Percentiles rank a stretch among this genome's conserved stretches.
phyloP scores from a whole-genome alignment of 2,329 filamentous ascomycete species.

The Hypoxylon sp. region DNA sequence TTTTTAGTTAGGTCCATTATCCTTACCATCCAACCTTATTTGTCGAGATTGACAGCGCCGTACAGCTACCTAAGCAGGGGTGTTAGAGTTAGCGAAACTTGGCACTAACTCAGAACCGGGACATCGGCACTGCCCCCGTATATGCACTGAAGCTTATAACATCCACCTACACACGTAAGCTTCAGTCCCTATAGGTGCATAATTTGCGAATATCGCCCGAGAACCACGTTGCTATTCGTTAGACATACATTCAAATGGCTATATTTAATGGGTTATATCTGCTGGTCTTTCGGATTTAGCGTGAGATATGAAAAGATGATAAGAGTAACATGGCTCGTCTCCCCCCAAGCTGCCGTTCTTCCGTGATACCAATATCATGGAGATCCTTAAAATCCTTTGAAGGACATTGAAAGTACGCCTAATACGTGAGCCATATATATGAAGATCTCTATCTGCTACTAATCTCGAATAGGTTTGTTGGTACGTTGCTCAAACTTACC shows the following conservation, averaged over 20 bases:
- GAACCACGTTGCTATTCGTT: not conserved
- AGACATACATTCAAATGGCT: not conserved
- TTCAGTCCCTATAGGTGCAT: not conserved
- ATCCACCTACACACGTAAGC: not conserved
- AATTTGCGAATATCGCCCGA: not conserved
- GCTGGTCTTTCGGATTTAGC: no score
- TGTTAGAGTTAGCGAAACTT: constrained; percentile 15
- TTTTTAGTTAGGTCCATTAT: constrained; percentile 14
- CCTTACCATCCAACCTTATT: constrained; percentile 27
- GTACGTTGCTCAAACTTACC: not conserved
- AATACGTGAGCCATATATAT: not conserved
- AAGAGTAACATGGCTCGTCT: no score
- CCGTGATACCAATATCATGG: no score
- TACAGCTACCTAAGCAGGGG: constrained; percentile 11
- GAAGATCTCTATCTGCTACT: not conserved
- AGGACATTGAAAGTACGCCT: not conserved
- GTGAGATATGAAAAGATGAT: no score
- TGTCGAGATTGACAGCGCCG: constrained; percentile 16
- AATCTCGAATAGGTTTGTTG: not conserved
- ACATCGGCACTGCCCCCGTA: constrained; percentile 28
- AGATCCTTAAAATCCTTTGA: not conserved
- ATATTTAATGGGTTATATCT: not conserved
- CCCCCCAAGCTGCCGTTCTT: no score
- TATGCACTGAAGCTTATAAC: not conserved
- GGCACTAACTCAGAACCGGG: constrained; percentile 33